These are phyloP conservation scores for Lachancea fermentati DNA, from an alignment of 805 yeast species.

Conservation along the genomic window DNA sequence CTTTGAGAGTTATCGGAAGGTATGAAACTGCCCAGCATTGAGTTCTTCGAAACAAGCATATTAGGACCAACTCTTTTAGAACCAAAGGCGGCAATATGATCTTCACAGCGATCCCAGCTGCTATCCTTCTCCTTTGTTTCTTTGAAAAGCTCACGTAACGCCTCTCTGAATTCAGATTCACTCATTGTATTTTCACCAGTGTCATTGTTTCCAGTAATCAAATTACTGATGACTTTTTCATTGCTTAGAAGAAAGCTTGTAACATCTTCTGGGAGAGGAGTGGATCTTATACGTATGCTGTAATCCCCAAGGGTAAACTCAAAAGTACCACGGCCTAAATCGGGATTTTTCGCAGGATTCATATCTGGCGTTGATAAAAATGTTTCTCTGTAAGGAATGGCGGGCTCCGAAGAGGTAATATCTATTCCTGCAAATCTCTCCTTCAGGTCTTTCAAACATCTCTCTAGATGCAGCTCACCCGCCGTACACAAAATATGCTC, in stretches of 20 bases:
- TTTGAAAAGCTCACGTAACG: constrained; percentile 31
- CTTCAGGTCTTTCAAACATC: constrained; percentile 85
- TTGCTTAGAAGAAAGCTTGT: constrained; percentile 44
- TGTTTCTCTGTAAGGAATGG: constrained; percentile 91
- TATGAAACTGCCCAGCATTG: constrained; percentile 34
- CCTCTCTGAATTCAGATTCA: constrained; percentile 30
- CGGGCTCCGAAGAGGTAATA: constrained; percentile 81
- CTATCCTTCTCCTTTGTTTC: constrained; percentile 22
- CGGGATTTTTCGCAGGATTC: constrained; percentile 43
- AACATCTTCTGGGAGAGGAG: constrained; percentile 51
- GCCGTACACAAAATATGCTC: constrained; percentile 93
- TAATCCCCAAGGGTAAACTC: constrained; percentile 48
- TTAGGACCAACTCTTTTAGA: constrained; percentile 75
- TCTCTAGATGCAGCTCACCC: constrained; percentile 92
- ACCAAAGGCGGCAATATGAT: constrained; percentile 61
- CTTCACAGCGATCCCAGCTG: constrained; percentile 29
- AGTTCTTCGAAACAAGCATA: constrained; percentile 44
- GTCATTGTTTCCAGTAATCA: constrained; percentile 25
- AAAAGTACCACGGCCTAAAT: constrained; percentile 44
- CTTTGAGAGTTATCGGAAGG: constrained; percentile 7
- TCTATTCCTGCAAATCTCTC: constrained; percentile 92
- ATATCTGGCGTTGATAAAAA: constrained; percentile 48
- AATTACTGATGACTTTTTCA: constrained; percentile 38
- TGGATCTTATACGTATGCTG: constrained; percentile 36
- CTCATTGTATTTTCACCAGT: constrained; percentile 20